Percentiles rank a stretch among this genome's conserved stretches.
Conservation (phyloP, 352 stramenopile genomes). For the Globisporangium parvum region DNA sequence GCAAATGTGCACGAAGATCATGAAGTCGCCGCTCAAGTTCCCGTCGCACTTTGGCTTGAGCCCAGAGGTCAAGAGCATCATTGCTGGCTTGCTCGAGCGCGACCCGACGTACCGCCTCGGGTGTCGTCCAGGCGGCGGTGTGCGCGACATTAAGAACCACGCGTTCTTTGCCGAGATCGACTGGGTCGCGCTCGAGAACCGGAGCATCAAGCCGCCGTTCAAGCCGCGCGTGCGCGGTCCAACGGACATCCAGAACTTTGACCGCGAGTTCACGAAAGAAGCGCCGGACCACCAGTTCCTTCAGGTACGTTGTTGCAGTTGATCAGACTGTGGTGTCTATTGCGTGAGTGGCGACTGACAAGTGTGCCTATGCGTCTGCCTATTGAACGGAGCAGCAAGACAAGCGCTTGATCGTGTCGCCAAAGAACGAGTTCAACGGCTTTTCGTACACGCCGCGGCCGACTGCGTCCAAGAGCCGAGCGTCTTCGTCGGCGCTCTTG, state of each 20-base stretch:
- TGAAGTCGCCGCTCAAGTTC: constrained; percentile 86
- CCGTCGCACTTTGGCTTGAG: constrained; percentile 77
- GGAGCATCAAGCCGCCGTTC: constrained; percentile 77
- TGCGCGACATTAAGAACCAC: constrained; percentile 74
- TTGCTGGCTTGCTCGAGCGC: constrained; percentile 66
- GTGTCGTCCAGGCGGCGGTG: constrained; percentile 56
- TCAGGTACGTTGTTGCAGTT: constrained; percentile 28
- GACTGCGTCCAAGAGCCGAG: constrained; percentile 12
- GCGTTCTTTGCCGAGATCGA: constrained; percentile 79
- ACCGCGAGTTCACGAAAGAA: constrained; percentile 86
- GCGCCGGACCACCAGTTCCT: constrained; percentile 69
- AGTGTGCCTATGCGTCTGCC: background rate
- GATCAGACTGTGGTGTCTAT: constrained; percentile 2
- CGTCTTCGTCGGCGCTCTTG: constrained; percentile 9
- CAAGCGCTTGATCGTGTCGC: constrained; percentile 58
- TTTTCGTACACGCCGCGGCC: constrained; percentile 70
- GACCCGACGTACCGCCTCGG: constrained; percentile 63
- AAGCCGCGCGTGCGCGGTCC: constrained; percentile 74
- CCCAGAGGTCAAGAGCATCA: constrained; percentile 70
- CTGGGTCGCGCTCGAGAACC: constrained; percentile 65
- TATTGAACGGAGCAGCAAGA: constrained; percentile 43
- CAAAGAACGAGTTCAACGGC: constrained; percentile 83
- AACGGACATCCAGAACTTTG: constrained; percentile 87
- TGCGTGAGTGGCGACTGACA: background rate
- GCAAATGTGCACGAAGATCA: constrained; percentile 90